Evolutionary conservation across 75 land plant genomes (phyloP).

Genomic region (Picea glauca): DNA sequence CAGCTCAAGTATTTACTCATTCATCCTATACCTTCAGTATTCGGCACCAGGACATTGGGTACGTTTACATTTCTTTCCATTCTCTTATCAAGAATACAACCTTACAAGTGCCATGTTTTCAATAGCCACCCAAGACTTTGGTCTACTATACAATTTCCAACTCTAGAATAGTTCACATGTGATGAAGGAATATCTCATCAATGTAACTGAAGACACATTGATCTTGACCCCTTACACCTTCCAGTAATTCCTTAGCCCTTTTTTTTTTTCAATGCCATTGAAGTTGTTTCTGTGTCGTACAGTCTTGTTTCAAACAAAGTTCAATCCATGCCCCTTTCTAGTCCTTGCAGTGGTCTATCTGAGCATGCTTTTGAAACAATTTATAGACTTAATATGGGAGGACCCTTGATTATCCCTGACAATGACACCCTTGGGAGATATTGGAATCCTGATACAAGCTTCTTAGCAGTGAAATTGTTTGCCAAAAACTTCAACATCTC

Average conservation of each 20-base stretch:
- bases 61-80: constrained; percentile 11
- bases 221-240: constrained; percentile 51
- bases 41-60: constrained; percentile 50
- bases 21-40: constrained; percentile 57
- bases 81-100: constrained; percentile 23
- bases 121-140: constrained; percentile 41
- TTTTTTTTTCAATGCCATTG: constrained; percentile 23
- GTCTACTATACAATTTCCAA: constrained; percentile 48
- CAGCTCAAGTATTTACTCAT: constrained; percentile 51
- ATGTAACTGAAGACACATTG: constrained; percentile 35
- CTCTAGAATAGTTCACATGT: neutral
- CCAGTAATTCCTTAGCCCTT: constrained; percentile 49
- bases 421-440: too few relatives aligned
- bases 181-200: constrained; percentile 72
- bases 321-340: constrained; percentile 45
- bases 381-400: too few relatives aligned
- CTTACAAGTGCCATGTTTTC: constrained; percentile 47
- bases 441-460: constrained; percentile 24
- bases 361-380: constrained; percentile 10
- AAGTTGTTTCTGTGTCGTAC: constrained; percentile 33
- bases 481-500: constrained; percentile 23
- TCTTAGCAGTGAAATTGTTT: constrained; percentile 21
- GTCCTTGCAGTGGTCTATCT: constrained; percentile 39
- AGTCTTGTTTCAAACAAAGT: constrained; percentile 37
- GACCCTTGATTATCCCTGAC: too few relatives aligned